phyloP scores from a whole-genome alignment of 805 yeast genomes.

The Wickerhamomyces mucosus region DNA sequence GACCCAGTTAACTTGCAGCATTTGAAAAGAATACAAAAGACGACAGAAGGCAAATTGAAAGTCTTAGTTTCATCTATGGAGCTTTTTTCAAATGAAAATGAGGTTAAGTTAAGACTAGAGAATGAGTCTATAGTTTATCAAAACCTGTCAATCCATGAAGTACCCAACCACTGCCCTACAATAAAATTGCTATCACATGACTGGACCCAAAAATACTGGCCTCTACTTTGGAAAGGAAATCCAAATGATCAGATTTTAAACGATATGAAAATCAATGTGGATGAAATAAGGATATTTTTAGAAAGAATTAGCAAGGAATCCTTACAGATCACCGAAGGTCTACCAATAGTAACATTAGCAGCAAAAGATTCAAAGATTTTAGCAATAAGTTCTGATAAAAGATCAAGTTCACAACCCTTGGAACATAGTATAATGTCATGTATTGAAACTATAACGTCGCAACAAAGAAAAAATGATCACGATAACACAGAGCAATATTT shows the following conservation, averaged over 20 bases:
- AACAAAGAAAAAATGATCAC: too few species aligned
- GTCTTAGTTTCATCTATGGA: constrained; percentile 43
- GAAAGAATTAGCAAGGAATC: constrained; percentile 21
- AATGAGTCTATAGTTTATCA: constrained; percentile 12
- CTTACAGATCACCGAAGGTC: constrained; percentile 10
- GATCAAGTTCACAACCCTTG: constrained; percentile 42
- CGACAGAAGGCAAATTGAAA: constrained; percentile 18
- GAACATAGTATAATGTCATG: constrained; percentile 72
- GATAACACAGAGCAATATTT: too few species aligned
- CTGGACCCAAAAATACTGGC: constrained; percentile 77
- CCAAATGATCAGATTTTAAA: constrained; percentile 66
- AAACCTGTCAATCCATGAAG: constrained; percentile 18
- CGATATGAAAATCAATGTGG: constrained; percentile 40
- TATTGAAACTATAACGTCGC: too few species aligned
- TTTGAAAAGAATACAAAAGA: constrained; percentile 46
- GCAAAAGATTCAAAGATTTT: constrained; percentile 35
- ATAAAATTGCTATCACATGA: constrained; percentile 50
- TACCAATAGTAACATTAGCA: constrained; percentile 52
- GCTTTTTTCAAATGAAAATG: constrained; percentile 21
- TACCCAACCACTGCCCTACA: constrained; percentile 59
- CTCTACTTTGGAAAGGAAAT: constrained; percentile 88
- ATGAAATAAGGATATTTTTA: constrained; percentile 27
- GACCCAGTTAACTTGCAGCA: constrained; percentile 28
- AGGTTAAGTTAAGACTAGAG: constrained; percentile 16
- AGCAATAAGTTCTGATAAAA: constrained; percentile 29